Evolutionary conservation across 1,284 basidiomycete species (phyloP), one percentile per base, ranked within the genome.

Genomic region (Pascua sp.): DNA sequence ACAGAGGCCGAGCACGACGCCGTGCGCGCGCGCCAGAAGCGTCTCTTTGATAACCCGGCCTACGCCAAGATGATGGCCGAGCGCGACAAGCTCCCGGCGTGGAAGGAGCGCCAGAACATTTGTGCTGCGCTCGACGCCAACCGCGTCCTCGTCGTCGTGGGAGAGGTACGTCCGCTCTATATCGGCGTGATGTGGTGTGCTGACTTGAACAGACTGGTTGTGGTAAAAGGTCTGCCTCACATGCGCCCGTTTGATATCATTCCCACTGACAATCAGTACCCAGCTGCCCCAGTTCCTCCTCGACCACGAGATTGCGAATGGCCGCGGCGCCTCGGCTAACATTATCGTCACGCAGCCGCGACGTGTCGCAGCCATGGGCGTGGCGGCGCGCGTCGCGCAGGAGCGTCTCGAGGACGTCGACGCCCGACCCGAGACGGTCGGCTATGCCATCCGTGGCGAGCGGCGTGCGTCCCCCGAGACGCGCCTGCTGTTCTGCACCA

Each of bases 361-460:
- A 18, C 84, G 92, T 67, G 84, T 97, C 12, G 90, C 90, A 24
- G 93, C 93, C 0, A 86, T 95, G 60, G 90, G 91, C 4, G 90
- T 97, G 5, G 90, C 93, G 3, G 82, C 87, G 15, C 86, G 93
- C 55, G 93, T 97, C 13, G 90, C 91, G 8, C 79, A 86, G 42
- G 93, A 97, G 73, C 84, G 92, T 3, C 78, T 87, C 17, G 87
- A 93, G 61, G 89, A 92, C 60, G 67, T 83, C 37, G 80, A 82
- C 56, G 65, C 65, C 16, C 61, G 64, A 36, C 66, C 73, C 17
- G 86, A 85, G 11, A 87, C 88, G 8, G 88, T 94, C 18, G 91
- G 91, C 1, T 96, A 96, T 68, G 86, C 88, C 1, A 93, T 96
- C 59, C 84, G 92, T 53, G 93, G 94, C n/a, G 91, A 96, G 76